Evolutionary conservation across 2,329 filamentous ascomycete species (phyloP).

Genomic region (Alternaria triticina): DNA sequence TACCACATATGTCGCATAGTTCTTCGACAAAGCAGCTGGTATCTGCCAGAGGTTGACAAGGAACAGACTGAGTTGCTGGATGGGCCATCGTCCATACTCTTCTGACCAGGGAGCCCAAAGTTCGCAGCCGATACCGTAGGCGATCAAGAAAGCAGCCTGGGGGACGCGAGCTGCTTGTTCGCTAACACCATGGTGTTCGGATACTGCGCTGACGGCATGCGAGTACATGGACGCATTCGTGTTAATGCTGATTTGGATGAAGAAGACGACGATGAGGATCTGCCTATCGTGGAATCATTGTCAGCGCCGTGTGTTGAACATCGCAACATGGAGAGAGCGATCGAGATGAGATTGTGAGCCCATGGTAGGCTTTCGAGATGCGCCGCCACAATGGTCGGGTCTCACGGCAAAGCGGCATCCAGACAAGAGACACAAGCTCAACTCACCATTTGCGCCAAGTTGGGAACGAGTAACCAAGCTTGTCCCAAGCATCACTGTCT

Average conservation of each 20-base stretch:
- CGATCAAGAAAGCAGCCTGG: conserved; percentile 58
- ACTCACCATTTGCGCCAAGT: conserved; percentile 53
- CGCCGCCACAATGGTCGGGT: background rate
- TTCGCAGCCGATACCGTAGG: conserved; percentile 57
- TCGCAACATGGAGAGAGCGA: background rate
- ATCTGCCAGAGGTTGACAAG: conserved; percentile 64
- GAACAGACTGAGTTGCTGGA: conserved; percentile 59
- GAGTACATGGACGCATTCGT: conserved; percentile 61
- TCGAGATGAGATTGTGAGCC: background rate
- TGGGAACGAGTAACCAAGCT: conserved; percentile 55
- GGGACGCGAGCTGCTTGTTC: conserved; percentile 56
- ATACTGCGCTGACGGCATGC: conserved; percentile 54
- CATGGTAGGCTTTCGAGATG: background rate
- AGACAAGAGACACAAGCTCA: background rate
- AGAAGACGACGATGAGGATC: conserved; percentile 59
- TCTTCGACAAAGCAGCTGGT: conserved; percentile 52
- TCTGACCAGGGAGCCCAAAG: conserved; percentile 64
- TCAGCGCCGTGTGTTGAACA: background rate
- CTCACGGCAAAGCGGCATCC: conserved; percentile 32
- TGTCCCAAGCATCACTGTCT: conserved; percentile 50
- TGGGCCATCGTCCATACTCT: conserved; percentile 60
- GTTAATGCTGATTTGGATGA: conserved; percentile 62
- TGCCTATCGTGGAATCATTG: conserved; percentile 32
- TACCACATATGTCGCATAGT: conserved; percentile 53
- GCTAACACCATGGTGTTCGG: conserved; percentile 55